Base-by-base conservation (phyloP, 192 early-diverging fungal species). In the Umbelopsis vinacea region DNA sequence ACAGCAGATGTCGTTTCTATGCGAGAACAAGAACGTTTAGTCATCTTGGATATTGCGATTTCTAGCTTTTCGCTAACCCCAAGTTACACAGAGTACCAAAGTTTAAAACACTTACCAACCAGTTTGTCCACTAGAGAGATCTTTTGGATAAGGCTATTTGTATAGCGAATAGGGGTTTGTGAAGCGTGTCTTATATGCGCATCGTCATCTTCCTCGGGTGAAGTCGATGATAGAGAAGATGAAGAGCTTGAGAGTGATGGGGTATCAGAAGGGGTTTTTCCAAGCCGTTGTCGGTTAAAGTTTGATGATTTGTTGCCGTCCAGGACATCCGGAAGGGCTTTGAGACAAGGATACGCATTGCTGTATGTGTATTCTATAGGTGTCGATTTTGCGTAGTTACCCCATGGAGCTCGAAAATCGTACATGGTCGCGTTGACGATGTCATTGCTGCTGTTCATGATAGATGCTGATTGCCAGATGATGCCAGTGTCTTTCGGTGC, bases 1-100 rank as follows among this genome's bases (percentile, higher is more conserved):
- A 77, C 57, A 38, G 57, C 23, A 12, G 57, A 63, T 6, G 57
- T n/a, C 17, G 57, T 63, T 63, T 63, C 57, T 63, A 63, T 37
- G 8, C 15, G 48, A 50, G 0, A n/a, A 50, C 15, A 50, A 57
- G 14, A 57, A 37, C 7, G 57, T 37, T 29, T 19, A 17, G 2
- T 63, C 33, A 37, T 35, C 7, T n/a, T 29, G 26, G 19, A 17
- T 21, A 17, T 21, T n/a, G 48, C 9, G n/a, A 12, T 12, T 50
- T 50, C 48, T 37, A 14, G 33, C 14, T 63, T 9, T 63, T 60
- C 17, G 29, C 33, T 4, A 11, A 26, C 15, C 15, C 33, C 17
- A 11, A 35, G 57, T 63, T 63, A 63, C 57, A 63, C 57, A 63
- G 26, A 63, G 57, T n/a, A 63, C 57, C 7, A 63, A 4, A 3